Evolutionary conservation across 139 green algal genomes (phyloP), one percentile per base, ranked within the genome.

Genomic region (Asterochloris sp.): DNA sequence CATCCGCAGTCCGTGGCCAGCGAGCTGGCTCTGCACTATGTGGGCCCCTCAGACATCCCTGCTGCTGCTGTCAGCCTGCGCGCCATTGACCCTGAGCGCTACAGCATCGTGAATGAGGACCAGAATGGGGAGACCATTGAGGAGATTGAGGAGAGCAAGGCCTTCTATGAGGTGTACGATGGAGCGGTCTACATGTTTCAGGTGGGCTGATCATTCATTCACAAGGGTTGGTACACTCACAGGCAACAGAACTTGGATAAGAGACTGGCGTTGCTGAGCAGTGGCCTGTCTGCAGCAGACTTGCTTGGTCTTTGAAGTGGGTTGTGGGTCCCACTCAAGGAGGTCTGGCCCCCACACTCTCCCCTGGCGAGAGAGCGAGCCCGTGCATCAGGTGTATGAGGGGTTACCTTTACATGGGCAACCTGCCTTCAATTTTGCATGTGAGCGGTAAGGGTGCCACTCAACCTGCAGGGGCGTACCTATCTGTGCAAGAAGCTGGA

Each of bases 161-260:
- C 91, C 15, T 97, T 97, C 84, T 97, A 88, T 69, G 78, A 96
- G 84, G 90, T 99, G 21, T 98, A 99, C 81, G 92, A 98, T 62
- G 96, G 96, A 8, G 95, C 95, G 0, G 91, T 99, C 13, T 98
- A 98, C 86, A 88, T 98, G 86, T 90, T 94, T 78, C 93, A 95
- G 84, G 90, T 87, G 28, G 9, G 63, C 1, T 69, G 13, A 17
- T 24, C 12, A 11, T 10, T 60, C 24, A 17, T 17, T 78, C 15
- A 19, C 16, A 28, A 19, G 26, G 0, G 26, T 19, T 29, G 38
- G 38, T 54, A 54, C 38, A 54, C n/a, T n/a, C n/a, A n/a, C n/a
- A n/a, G n/a, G n/a, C n/a, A n/a, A n/a, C n/a, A n/a, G n/a, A n/a
- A n/a, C 0, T 0, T 54, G 69, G 23, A 12, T 78, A 21, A 15